These are phyloP conservation scores for Erythrobasidium yunnanense DNA, from an alignment of 768 basidiomycete species.

Conservation along the genomic window DNA sequence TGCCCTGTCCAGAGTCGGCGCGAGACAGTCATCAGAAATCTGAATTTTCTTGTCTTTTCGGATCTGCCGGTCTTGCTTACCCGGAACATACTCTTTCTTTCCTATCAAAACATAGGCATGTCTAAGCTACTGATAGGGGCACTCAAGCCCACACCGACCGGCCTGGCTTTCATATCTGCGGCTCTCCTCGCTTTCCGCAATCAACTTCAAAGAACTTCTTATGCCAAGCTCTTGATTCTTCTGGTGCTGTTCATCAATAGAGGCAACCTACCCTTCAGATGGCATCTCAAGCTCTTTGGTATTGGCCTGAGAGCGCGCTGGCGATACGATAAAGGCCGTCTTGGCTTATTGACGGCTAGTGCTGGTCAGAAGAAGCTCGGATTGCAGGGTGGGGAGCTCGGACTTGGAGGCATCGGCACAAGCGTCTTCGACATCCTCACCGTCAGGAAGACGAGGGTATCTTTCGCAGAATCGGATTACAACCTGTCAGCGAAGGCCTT, in stretches of 20 bases:
- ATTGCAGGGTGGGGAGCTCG: constrained; percentile 4
- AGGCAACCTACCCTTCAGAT: constrained; percentile 10
- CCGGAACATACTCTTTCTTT: not conserved
- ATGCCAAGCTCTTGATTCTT: not conserved
- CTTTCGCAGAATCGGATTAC: constrained; percentile 24
- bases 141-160: constrained; percentile 8
- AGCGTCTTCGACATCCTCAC: constrained; percentile 5
- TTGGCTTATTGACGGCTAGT: not conserved
- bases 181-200: constrained; percentile 5
- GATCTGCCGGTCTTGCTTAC: too few relatives aligned
- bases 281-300: constrained; percentile 12
- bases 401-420: constrained; percentile 2
- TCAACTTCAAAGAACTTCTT: not conserved
- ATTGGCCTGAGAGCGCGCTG: not conserved
- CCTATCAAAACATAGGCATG: too few relatives aligned
- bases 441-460: constrained; percentile 3
- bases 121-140: constrained; percentile 12
- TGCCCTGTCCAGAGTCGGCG: too few relatives aligned
- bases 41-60: too few relatives aligned
- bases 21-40: too few relatives aligned
- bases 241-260: constrained; percentile 17
- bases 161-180: not conserved
- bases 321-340: not conserved
- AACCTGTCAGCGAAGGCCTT: constrained; percentile 6
- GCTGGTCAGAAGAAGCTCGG: not conserved